Conservation (phyloP, 2,329 filamentous ascomycete genomes). For the Cercospora beticola region DNA sequence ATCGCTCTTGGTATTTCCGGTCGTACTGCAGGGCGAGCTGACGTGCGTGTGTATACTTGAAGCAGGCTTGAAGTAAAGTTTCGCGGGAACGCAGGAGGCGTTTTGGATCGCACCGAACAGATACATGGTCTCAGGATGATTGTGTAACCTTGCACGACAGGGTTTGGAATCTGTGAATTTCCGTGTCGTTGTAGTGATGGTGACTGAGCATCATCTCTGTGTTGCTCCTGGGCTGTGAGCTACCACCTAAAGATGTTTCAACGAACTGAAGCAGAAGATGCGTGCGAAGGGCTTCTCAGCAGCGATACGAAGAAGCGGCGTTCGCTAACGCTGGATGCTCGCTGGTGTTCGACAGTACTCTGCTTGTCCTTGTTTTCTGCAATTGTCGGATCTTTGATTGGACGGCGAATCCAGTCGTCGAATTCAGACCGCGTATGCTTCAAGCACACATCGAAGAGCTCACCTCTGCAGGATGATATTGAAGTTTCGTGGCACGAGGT, state of each 20-base stretch:
- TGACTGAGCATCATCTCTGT: background rate
- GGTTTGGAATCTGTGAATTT: background rate
- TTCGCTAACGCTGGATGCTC: background rate
- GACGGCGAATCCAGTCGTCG: background rate
- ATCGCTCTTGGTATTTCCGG: background rate
- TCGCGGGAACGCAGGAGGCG: background rate
- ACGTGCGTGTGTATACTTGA: background rate
- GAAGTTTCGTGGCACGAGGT: conserved; percentile 16
- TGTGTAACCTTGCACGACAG: background rate
- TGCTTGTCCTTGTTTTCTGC: background rate
- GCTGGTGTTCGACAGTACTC: background rate
- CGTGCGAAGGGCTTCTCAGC: background rate
- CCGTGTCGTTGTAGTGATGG: background rate
- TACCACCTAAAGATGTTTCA: background rate
- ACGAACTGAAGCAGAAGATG: background rate
- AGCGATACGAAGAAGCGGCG: background rate
- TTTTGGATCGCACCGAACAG: background rate
- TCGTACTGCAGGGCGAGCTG: background rate
- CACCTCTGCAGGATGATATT: conserved; percentile 17
- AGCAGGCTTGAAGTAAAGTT: background rate
- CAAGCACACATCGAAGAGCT: conserved; percentile 9
- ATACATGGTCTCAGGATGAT: background rate
- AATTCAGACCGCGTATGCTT: conserved; percentile 1
- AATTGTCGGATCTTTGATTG: background rate
- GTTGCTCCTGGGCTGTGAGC: background rate